A percentile compares a stretch with the other conserved stretches of the same genome.
phyloP scores from a whole-genome alignment of 164 flowering plant species.

The Liquidambar formosana region DNA sequence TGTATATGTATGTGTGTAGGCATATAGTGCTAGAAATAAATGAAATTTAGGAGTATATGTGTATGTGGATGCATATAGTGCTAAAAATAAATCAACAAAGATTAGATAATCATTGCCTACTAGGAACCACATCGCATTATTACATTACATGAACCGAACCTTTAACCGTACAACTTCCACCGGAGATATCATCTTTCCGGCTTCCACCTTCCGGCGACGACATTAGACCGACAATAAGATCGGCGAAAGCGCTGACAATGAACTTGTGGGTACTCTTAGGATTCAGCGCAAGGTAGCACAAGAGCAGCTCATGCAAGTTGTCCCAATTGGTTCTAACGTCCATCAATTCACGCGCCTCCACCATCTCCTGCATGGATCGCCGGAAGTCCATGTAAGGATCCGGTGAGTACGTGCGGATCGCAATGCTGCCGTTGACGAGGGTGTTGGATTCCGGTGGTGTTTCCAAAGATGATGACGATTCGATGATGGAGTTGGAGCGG shows the following conservation, averaged over 20 bases:
- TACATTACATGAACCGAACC: not conserved
- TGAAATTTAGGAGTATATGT: not conserved
- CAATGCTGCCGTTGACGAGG: slow-evolving; percentile 29
- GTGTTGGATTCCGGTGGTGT: slow-evolving; percentile 10
- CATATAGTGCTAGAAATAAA: not conserved
- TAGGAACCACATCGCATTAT: not conserved
- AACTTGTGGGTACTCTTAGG: slow-evolving; percentile 54
- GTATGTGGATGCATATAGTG: not conserved
- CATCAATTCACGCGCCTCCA: slow-evolving; percentile 51
- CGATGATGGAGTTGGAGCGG: slow-evolving; percentile 62
- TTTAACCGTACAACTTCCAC: not conserved
- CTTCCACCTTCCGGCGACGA: not conserved
- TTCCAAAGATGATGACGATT: slow-evolving; percentile 12
- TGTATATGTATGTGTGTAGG: not conserved
- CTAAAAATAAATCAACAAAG: not conserved
- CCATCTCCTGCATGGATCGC: slow-evolving; percentile 95
- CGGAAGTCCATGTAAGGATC: slow-evolving; percentile 79
- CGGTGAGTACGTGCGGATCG: slow-evolving; percentile 55
- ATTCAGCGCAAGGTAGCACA: slow-evolving; percentile 54
- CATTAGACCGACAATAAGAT: slow-evolving; percentile 52
- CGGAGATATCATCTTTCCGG: not conserved
- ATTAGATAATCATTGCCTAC: not conserved
- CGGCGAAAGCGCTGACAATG: slow-evolving; percentile 62
- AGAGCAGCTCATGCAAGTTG: slow-evolving; percentile 54
- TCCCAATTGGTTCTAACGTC: slow-evolving; percentile 51